Conservation (phyloP, 208 protist genomes). For the Acanthamoeba sp. region DNA sequence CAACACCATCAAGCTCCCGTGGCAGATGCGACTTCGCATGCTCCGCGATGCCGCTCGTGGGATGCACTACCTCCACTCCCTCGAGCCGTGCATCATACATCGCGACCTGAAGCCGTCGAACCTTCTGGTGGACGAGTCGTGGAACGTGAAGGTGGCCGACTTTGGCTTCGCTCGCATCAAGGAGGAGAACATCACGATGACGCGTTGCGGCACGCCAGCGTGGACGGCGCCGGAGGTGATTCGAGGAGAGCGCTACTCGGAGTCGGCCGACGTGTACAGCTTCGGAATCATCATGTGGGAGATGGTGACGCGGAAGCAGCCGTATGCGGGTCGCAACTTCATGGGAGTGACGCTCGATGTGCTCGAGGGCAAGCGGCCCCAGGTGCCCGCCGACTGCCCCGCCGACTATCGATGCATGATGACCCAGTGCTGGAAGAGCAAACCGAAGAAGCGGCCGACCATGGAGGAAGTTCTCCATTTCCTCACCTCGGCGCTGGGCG, state of each 20-base stretch:
- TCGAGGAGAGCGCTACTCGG: neutral
- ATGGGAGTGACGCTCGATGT: constrained; percentile 55
- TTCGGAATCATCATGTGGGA: constrained; percentile 63
- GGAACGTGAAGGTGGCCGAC: constrained; percentile 66
- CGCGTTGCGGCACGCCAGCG: neutral
- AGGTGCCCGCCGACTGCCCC: constrained; percentile 23
- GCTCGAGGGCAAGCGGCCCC: constrained; percentile 46
- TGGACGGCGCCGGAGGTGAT: constrained; percentile 48
- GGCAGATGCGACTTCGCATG: neutral
- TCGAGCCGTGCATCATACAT: constrained; percentile 21
- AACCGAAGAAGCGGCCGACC: constrained; percentile 42
- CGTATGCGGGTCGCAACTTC: constrained; percentile 55
- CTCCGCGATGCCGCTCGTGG: neutral
- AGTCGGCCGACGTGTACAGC: constrained; percentile 11
- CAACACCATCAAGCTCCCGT: constrained; percentile 4
- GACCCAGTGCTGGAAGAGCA: constrained; percentile 10
- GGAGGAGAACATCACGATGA: constrained; percentile 48
- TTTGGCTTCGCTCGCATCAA: constrained; percentile 56
- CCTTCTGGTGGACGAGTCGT: constrained; percentile 51
- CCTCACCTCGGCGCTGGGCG: neutral
- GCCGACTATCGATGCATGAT: neutral
- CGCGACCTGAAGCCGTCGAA: constrained; percentile 61
- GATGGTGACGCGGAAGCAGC: constrained; percentile 11
- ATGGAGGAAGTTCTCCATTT: constrained; percentile 25
- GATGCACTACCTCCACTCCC: constrained; percentile 32